phyloP scores from a whole-genome alignment of 148 eudicot genomes.

The Vaccinium myrtillus region DNA sequence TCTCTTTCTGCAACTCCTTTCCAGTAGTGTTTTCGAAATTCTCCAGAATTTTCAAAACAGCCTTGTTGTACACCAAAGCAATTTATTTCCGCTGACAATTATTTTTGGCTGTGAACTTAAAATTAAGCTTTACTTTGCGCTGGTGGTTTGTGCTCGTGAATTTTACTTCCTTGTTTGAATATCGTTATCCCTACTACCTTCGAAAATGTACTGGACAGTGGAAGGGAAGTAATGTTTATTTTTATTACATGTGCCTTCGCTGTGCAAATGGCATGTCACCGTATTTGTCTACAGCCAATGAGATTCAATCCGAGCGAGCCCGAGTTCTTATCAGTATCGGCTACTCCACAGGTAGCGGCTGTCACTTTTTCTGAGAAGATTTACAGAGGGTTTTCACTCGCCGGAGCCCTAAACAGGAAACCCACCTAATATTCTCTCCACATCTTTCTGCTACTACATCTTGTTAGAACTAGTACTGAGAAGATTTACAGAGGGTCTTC shows the following conservation, averaged over 20 bases:
- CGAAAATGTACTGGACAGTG: not conserved
- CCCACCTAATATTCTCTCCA: no score
- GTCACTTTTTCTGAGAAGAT: no score
- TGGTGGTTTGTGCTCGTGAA: not conserved
- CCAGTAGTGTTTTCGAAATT: not conserved
- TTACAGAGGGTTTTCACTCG: no score
- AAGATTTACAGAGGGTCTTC: no score
- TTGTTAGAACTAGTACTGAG: no score
- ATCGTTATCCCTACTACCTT: not conserved
- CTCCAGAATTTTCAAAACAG: not conserved
- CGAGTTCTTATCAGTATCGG: not conserved
- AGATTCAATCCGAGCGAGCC: not conserved
- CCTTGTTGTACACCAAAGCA: not conserved
- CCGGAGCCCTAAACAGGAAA: no score
- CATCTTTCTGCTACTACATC: no score
- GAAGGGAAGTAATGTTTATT: not conserved
- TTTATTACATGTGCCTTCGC: not conserved
- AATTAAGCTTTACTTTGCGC: not conserved
- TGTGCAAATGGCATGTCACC: not conserved
- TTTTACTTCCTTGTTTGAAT: not conserved
- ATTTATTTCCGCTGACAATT: not conserved
- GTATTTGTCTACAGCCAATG: not conserved
- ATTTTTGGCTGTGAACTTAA: not conserved
- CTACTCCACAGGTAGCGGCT: no score
- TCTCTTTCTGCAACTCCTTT: constrained; percentile 5